Evolutionary conservation across 139 green algal species (phyloP).

Genomic region (Haematococcus lacustris): DNA sequence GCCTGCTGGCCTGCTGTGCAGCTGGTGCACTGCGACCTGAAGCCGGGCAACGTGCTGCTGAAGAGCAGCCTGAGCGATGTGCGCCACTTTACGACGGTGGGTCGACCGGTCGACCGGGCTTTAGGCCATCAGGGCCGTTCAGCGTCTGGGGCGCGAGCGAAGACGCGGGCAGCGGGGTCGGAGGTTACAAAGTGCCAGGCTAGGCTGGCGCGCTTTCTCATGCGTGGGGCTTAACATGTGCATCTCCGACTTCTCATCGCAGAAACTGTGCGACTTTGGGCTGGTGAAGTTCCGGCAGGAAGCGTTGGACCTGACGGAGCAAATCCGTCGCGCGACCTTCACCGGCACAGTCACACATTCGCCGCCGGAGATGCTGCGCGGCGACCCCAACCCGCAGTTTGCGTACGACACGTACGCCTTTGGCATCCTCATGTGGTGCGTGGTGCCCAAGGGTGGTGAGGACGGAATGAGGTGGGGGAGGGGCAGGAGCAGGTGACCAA

Average conservation of each 20-base stretch:
- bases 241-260: too few relatives aligned
- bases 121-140: too few relatives aligned
- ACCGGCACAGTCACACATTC: conserved; percentile 22
- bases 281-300: conserved; percentile 25
- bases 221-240: too few relatives aligned
- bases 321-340: conserved; percentile 10
- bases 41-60: conserved; percentile 58
- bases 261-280: conserved; percentile 52
- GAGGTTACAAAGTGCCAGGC: too few relatives aligned
- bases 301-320: conserved; percentile 1
- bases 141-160: too few relatives aligned
- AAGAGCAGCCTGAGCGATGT: conserved; percentile 22
- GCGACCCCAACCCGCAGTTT: conserved; percentile 8
- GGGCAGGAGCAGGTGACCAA: neutral
- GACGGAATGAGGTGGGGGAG: neutral
- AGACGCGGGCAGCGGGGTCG: too few relatives aligned
- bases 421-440: conserved; percentile 25
- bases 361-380: conserved; percentile 18
- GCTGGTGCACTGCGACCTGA: conserved; percentile 61
- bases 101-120: too few relatives aligned
- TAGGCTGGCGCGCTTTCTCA: too few relatives aligned
- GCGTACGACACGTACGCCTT: conserved; percentile 18
- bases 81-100: conserved; percentile 48
- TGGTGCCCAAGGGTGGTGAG: too few relatives aligned
- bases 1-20: too few relatives aligned